Evolutionary conservation across 2,329 filamentous ascomycete genomes (phyloP), one percentile per base, ranked within the genome.

Genomic region (Diaporthe ampelina): DNA sequence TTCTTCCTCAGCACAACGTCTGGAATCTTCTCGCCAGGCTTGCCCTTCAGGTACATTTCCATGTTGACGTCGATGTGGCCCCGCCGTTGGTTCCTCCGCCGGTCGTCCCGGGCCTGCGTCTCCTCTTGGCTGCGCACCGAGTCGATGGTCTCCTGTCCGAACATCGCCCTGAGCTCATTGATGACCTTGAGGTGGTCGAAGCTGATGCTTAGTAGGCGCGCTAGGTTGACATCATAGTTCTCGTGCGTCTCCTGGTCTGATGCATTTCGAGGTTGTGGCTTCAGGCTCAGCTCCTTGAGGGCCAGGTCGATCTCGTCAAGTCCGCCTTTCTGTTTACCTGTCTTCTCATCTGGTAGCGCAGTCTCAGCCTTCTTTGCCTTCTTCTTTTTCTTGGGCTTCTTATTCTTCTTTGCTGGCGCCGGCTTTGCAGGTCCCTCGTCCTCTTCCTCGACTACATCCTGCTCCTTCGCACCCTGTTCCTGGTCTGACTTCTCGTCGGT

Each of bases 111-210:
- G 72, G 81, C 81, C 76, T 88, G 83, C 50, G 84, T 83, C 65
- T 85, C 84, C 73, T 90, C 87, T 74, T 90, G 88, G 9, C 83
- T 85, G 21, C 86, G 81, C 11, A 86, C 89, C 0, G 85, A 88
- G 79, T 86, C 90, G 82, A 88, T 93, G 79, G 85, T 89, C 72
- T 87, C 90, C 77, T 85, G 86, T 9, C 87, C 90, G 81, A 88
- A 91, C 3, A 91, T 82, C 40, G 84, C 86, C 68, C 88, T 93
- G 95, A 99, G 98, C 85, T 99, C 97, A 79, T 98, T 97, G 48
- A 93, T 88, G 10, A 94, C 94, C 81, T 96, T 95, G 15, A 99
- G 89, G 78, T 95, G 91, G 77, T 94, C 90, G 0, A 92, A 90
- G 78, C 89, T 88, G 78, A 90, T 86, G 40, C 84, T 81, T 2